These are phyloP conservation scores for Mariannaea sp. DNA, from an alignment of 2,329 filamentous ascomycete species.

Conservation along the genomic window DNA sequence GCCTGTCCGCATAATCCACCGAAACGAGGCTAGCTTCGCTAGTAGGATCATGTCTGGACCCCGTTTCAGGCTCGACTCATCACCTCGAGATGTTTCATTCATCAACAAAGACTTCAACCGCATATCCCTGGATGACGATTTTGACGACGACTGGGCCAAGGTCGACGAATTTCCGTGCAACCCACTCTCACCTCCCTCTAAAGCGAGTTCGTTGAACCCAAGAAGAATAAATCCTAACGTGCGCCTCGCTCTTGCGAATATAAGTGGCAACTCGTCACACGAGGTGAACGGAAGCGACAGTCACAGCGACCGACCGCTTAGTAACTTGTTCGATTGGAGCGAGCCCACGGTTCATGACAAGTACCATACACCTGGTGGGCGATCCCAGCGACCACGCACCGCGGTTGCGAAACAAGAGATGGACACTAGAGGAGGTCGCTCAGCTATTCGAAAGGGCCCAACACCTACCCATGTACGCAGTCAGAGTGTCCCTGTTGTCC, in stretches of 20 bases:
- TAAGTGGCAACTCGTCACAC: constrained; percentile 53
- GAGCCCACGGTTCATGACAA: constrained; percentile 69
- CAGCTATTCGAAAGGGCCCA: constrained; percentile 69
- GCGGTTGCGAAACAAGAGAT: constrained; percentile 77
- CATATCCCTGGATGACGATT: constrained; percentile 64
- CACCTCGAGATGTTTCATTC: constrained; percentile 42
- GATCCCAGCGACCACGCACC: constrained; percentile 70
- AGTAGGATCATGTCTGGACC: constrained; percentile 25
- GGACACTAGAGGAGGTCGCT: constrained; percentile 71
- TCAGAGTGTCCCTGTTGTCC: constrained; percentile 77
- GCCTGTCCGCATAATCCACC: constrained; percentile 50
- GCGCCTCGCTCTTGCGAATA: constrained; percentile 57
- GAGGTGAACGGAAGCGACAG: constrained; percentile 37
- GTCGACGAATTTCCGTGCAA: constrained; percentile 59
- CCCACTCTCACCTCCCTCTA: constrained; percentile 61
- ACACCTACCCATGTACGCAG: constrained; percentile 74
- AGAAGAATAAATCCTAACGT: constrained; percentile 58
- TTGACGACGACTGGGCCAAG: constrained; percentile 66
- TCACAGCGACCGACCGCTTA: constrained; percentile 56
- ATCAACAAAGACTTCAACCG: constrained; percentile 51
- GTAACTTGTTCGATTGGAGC: constrained; percentile 79
- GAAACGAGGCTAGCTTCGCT: constrained; percentile 30
- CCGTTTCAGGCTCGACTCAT: constrained; percentile 40
- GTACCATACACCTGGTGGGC: constrained; percentile 60
- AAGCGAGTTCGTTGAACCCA: constrained; percentile 57